A percentile compares a stretch with the other conserved stretches of the same genome.
Conservation (phyloP, 2,329 filamentous ascomycete genomes). For the Xylaria sp. region DNA sequence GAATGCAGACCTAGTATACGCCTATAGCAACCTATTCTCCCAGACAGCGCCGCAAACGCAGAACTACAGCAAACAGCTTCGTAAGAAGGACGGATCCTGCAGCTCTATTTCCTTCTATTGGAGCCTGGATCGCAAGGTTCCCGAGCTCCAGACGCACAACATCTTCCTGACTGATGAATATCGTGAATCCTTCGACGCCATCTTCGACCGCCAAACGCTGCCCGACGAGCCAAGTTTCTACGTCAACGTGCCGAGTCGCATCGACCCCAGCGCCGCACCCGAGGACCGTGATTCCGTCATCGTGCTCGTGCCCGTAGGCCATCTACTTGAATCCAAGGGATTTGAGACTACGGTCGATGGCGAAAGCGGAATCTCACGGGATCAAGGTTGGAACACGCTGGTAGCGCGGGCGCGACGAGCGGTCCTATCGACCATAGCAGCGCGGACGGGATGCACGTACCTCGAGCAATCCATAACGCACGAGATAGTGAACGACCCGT, state of each 20-base stretch:
- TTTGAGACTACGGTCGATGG: conserved; percentile 34
- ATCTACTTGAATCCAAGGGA: conserved; percentile 64
- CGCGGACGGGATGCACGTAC: conserved; percentile 67
- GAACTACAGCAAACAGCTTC: conserved; percentile 54
- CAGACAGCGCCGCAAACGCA: conserved; percentile 46
- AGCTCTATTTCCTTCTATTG: conserved; percentile 83
- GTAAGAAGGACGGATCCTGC: conserved; percentile 69
- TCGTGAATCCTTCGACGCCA: conserved; percentile 77
- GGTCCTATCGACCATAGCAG: conserved; percentile 69
- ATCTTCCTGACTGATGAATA: conserved; percentile 82
- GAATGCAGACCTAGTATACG: conserved; percentile 80
- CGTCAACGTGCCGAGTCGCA: conserved; percentile 77
- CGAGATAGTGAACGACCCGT: conserved; percentile 74
- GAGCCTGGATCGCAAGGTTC: conserved; percentile 69
- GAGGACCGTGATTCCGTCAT: conserved; percentile 72
- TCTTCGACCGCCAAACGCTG: conserved; percentile 76
- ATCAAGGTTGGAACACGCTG: conserved; percentile 71
- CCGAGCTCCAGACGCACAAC: conserved; percentile 76
- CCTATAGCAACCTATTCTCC: conserved; percentile 77
- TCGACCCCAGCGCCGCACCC: conserved; percentile 76
- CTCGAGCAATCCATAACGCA: conserved; percentile 62
- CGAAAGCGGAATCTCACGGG: conserved; percentile 50
- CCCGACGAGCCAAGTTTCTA: conserved; percentile 79
- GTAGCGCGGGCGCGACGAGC: conserved; percentile 67
- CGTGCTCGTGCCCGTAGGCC: conserved; percentile 78